Conservation (phyloP, 345 rosid species). For the Eucalyptus sideroxylon region DNA sequence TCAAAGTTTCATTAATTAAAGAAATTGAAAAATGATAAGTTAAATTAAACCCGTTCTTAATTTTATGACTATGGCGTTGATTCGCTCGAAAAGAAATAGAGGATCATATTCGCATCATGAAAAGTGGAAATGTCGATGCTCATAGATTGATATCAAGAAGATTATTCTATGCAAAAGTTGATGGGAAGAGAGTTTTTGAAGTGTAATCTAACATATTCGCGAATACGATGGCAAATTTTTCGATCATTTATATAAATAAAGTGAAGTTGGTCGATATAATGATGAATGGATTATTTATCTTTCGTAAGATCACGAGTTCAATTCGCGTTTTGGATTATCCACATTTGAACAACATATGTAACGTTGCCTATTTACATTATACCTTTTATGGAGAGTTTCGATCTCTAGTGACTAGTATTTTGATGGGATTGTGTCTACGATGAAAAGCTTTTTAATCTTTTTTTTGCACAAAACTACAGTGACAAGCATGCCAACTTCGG, state of each 20-base stretch:
- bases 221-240: not conserved
- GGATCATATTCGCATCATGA: not conserved
- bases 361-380: not conserved
- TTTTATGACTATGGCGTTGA: not conserved
- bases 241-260: not conserved
- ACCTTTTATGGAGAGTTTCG: too few relatives aligned
- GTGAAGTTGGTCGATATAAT: not conserved
- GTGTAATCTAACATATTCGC: too few relatives aligned
- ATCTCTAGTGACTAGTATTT: not conserved
- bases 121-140: not conserved
- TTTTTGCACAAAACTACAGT: too few relatives aligned
- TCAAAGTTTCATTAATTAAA: not conserved
- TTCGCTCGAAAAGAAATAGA: not conserved
- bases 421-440: not conserved
- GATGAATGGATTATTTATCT: not conserved
- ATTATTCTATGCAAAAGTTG: not conserved
- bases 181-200: not conserved
- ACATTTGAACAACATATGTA: accelerated
- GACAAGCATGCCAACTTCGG: not conserved
- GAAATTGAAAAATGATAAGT: not conserved
- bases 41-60: not conserved
- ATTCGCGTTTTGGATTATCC: too few relatives aligned
- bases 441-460: not conserved
- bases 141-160: not conserved
- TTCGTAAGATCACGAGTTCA: too few relatives aligned